phyloP scores from a whole-genome alignment of 306 rosid species.

The Dryas octopetala region DNA sequence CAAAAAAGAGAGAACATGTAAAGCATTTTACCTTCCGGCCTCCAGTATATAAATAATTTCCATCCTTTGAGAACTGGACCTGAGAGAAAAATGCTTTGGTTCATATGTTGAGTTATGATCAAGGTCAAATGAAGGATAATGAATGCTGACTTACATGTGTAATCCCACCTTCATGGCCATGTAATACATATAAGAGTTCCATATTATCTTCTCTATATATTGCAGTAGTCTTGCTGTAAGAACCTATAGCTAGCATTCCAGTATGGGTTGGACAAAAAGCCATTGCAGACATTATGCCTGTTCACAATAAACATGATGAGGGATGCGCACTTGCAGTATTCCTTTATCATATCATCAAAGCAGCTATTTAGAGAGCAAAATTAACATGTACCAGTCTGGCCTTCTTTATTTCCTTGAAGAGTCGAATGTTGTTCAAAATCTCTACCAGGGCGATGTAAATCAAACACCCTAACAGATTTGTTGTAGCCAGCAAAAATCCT shows the following conservation, averaged over 20 bases:
- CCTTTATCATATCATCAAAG: neutral
- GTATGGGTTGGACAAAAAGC: slow-evolving; percentile 78
- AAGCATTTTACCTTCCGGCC: slow-evolving; percentile 70
- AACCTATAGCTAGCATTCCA: slow-evolving; percentile 92
- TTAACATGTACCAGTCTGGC: slow-evolving; percentile 63
- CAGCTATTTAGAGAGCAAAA: slow-evolving; percentile 9
- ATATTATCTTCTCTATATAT: slow-evolving; percentile 87
- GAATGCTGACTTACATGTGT: slow-evolving; percentile 79
- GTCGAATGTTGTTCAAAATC: slow-evolving; percentile 73
- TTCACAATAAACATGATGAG: slow-evolving; percentile 15
- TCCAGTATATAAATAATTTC: slow-evolving; percentile 89
- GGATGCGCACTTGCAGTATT: slow-evolving; percentile 14
- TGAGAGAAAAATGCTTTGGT: slow-evolving; percentile 39
- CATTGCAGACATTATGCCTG: slow-evolving; percentile 92
- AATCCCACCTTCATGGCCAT: slow-evolving; percentile 97
- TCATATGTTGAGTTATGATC: slow-evolving; percentile 22
- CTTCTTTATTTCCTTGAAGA: slow-evolving; percentile 80
- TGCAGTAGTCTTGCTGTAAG: slow-evolving; percentile 82
- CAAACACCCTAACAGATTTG: slow-evolving; percentile 85
- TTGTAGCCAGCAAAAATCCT: slow-evolving; percentile 98
- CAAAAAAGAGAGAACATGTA: slow-evolving; percentile 9
- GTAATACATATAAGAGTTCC: slow-evolving; percentile 84
- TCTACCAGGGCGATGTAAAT: slow-evolving; percentile 95
- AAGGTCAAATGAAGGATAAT: slow-evolving; percentile 24
- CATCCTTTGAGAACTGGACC: slow-evolving; percentile 93